Percentiles rank a stretch among this genome's conserved stretches.
phyloP scores from a whole-genome alignment of 768 basidiomycete genomes.

The Trametes cingulata region DNA sequence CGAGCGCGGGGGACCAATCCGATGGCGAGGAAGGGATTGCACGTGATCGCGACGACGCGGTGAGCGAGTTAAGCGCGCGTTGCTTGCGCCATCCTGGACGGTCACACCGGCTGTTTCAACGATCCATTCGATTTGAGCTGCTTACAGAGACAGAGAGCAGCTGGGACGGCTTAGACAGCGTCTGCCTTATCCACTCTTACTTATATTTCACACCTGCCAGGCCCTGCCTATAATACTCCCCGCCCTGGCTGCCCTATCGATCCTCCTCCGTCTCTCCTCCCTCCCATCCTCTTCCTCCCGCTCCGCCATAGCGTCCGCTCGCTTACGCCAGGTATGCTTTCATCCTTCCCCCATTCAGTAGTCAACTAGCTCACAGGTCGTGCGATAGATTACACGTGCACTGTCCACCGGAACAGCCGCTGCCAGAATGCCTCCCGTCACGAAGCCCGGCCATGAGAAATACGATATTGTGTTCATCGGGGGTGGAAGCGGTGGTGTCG shows the following conservation, averaged over 20 bases:
- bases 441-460: constrained; percentile 60
- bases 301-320: constrained; percentile 16
- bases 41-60: constrained; percentile 16
- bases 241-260: constrained; percentile 21
- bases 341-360: neutral
- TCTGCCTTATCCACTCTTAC: neutral
- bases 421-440: constrained; percentile 70
- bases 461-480: constrained; percentile 90
- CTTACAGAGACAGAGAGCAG: neutral
- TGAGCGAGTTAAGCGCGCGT: neutral
- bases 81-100: constrained; percentile 1
- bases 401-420: constrained; percentile 24
- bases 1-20: neutral
- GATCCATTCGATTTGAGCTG: neutral
- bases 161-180: neutral
- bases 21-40: neutral
- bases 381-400: constrained; percentile 11
- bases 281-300: neutral
- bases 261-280: constrained; percentile 14
- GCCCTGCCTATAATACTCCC: constrained; percentile 7
- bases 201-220: neutral
- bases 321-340: constrained; percentile 15
- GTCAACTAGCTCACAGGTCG: neutral
- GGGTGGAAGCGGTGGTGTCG: constrained; percentile 93
- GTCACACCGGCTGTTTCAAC: too few species aligned